phyloP scores from a whole-genome alignment of 2,329 filamentous ascomycete genomes.

The Coniella vitis region DNA sequence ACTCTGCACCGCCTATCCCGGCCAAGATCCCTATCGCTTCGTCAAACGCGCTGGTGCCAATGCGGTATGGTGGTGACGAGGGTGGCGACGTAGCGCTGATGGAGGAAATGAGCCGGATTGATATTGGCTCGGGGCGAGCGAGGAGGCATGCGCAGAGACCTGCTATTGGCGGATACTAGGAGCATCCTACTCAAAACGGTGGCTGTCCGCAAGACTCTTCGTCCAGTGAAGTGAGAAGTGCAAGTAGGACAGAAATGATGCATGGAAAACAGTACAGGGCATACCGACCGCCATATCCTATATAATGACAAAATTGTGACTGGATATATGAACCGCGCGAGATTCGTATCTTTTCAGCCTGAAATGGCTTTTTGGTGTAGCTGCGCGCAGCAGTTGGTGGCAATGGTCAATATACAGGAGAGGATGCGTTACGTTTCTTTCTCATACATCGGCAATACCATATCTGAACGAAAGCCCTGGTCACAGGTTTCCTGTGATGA shows the following conservation, averaged over 20 bases:
- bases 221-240: not conserved
- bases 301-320: not conserved
- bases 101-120: conserved; percentile 64
- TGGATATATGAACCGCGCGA: no score
- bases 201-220: not conserved
- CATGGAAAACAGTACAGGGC: not conserved
- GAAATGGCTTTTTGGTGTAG: no score
- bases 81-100: conserved; percentile 54
- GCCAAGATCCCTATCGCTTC: conserved; percentile 61
- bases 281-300: not conserved
- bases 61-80: conserved; percentile 22
- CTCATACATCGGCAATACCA: no score
- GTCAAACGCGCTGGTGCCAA: conserved; percentile 30
- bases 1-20: conserved; percentile 53
- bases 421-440: no score
- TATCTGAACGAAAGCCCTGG: no score
- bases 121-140: conserved; percentile 55
- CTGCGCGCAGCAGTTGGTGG: no score
- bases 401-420: no score
- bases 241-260: not conserved
- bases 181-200: not conserved
- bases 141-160: conserved; percentile 33
- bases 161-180: conserved; percentile 13
- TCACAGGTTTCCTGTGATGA: no score
- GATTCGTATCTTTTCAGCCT: no score